Base-by-base conservation (phyloP, 192 early-diverging fungal genomes). In the Umbelopsis isabellina region DNA sequence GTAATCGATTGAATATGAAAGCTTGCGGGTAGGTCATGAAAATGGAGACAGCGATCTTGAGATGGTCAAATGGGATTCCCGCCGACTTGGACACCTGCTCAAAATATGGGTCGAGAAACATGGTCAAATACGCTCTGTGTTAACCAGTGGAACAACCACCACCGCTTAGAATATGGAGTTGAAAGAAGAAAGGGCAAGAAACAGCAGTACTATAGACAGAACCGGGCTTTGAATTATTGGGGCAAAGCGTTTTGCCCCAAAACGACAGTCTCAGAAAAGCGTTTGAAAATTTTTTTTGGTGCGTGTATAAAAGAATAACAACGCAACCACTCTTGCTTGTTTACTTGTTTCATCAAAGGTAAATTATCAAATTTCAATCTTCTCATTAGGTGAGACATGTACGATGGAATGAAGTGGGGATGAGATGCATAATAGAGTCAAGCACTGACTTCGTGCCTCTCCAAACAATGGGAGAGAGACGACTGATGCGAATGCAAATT, bases 11-110 rank as follows among this genome's bases (percentile, higher is more conserved):
- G 76, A 85, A 91, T 8, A 81, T 53, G 50, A 83, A 70, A 7
- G 87, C 88, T 21, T 86, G 71, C 0, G 80, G 84, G 73, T 91
- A 90, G 23, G 85, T 76, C 15, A 86, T 71, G 15, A 91, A 65
- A 22, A 91, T 76, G 18, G 81, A 79, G 10, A 82, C 72, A 4
- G 87, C 74, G 16, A 86, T 77, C 21, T 83, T 82, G 20, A 93
- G 71, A 61, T 90, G 88, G 72, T 91, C 91, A 10, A 74, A 68
- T 5, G 87, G 67, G 9, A 84, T 72, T 5, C 85, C 87, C 55
- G 37, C 5, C 2, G 30, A 25, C 55, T 61, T n/a, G 2, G 25
- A 23, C 12, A 25, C 55, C 13, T 61, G 55, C 5, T 61, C 27
- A 35, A 61, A 61, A 25, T 61, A 61, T 7, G 55, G 55, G 13